A percentile compares a stretch with the other conserved stretches of the same genome.
These are phyloP conservation scores for Saprolegnia parasitica DNA, from an alignment of 352 stramenopile species.

Conservation along the genomic window DNA sequence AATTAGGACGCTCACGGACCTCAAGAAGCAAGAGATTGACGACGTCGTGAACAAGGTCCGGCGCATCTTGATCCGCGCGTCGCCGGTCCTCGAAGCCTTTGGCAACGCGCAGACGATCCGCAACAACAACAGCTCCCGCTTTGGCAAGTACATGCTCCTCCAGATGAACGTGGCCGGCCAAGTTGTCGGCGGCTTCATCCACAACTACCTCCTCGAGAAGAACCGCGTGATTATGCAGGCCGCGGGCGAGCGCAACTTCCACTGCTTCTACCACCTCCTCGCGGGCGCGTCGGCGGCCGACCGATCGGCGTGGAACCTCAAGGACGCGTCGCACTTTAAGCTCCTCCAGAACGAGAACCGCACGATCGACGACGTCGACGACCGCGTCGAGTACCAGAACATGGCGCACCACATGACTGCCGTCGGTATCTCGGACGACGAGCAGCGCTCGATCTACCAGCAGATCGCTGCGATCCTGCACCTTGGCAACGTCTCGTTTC, in stretches of 20 bases:
- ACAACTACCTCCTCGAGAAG: constrained; percentile 92
- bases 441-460: constrained; percentile 69
- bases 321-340: constrained; percentile 48
- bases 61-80: constrained; percentile 34
- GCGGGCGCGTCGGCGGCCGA: constrained; percentile 53
- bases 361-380: constrained; percentile 69
- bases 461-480: constrained; percentile 76
- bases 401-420: constrained; percentile 32
- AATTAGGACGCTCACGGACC: constrained; percentile 19
- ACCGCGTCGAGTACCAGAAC: constrained; percentile 48
- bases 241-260: constrained; percentile 89
- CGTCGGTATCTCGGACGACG: constrained; percentile 64
- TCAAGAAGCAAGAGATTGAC: constrained; percentile 43
- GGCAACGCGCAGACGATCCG: constrained; percentile 83
- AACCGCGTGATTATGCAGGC: constrained; percentile 83
- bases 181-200: constrained; percentile 76
- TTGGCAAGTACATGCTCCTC: constrained; percentile 85
- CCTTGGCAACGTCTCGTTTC: constrained; percentile 81
- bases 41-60: constrained; percentile 30
- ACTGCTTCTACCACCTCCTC: constrained; percentile 92
- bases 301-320: constrained; percentile 51
- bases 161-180: constrained; percentile 78
- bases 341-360: constrained; percentile 47
- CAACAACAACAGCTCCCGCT: constrained; percentile 84
- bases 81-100: constrained; percentile 80